A percentile compares a stretch with the other conserved stretches of the same genome.
These are phyloP conservation scores for Lunularia cruciata DNA, from an alignment of 225 moss, liverwort and hornwort species.

Conservation along the genomic window DNA sequence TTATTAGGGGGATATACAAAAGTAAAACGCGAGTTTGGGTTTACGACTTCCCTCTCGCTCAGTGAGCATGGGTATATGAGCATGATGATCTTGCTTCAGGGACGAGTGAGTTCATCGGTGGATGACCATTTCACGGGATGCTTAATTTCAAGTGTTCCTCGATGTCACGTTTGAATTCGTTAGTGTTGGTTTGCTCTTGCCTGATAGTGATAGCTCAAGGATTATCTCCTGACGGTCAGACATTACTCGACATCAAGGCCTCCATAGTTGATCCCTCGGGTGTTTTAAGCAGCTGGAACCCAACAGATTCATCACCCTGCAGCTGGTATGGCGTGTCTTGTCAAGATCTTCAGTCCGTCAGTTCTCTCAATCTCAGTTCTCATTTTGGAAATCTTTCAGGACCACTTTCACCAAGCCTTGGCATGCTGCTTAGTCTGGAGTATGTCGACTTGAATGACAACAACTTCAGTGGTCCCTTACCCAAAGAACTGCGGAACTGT, in stretches of 20 bases:
- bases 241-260: slow-evolving; percentile 14
- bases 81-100: no score
- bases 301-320: slow-evolving; percentile 13
- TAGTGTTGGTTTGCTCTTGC: no score
- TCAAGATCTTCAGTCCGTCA: neutral
- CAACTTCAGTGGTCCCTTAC: slow-evolving; percentile 27
- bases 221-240: slow-evolving; percentile 5
- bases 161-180: no score
- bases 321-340: slow-evolving; percentile 1
- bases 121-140: no score
- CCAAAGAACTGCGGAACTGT: slow-evolving; percentile 19
- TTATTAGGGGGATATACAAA: no score
- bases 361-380: slow-evolving; percentile 2
- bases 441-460: slow-evolving; percentile 27
- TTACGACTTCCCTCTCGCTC: no score
- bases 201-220: no score
- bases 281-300: neutral
- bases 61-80: no score
- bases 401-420: neutral
- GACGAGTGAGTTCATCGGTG: no score
- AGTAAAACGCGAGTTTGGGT: no score
- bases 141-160: no score
- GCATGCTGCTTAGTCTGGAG: neutral
- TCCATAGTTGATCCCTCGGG: neutral
- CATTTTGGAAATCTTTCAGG: neutral